Evolutionary conservation across 495 filamentous ascomycete genomes (phyloP), one percentile per base, ranked within the genome.

Genomic region (Haplographium delicatum): DNA sequence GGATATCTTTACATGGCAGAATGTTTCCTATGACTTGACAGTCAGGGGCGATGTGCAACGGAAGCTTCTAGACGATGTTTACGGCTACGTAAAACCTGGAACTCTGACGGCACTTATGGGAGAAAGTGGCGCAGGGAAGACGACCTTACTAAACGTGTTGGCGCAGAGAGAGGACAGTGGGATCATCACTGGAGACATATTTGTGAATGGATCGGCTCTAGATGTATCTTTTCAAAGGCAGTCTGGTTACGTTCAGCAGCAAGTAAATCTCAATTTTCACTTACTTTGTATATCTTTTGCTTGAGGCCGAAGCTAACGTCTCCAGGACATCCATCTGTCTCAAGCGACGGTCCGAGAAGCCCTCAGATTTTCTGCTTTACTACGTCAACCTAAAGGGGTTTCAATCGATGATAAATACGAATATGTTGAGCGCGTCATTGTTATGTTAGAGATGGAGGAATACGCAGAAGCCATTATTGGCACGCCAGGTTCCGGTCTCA

Each of bases 61-160:
- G 20, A 82, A 87, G 60, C 70, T 89, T 1, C 67, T 91, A 33
- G 83, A 88, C 59, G 68, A 73, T 10, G 78, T 89, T 34, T 79
- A 70, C 42, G 86, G 86, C 1, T 91, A 81, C 56, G 85, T 78
- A 0, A 88, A 88, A 56, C 86, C 86, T 16, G 86, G 86, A n/a
- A 60, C 83, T 7, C 19, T 91, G 80, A 78, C 86, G 46, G 86
- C 86, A 3, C 62, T 90, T 13, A 84, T 89, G 76, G 89, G 89
- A 39, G 88, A 86, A 15, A 88, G 83, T 8, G 89, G 89, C 40
- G 89, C 89, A 16, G 89, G 87, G 26, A 91, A 90, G 67, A 88
- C 85, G 0, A 90, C 86, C 0, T 62, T 90, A 1, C 69, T 90
- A 2, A 85, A 89, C 57, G 85, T 81, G 0, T 64, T 95, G 13